Conservation (phyloP, 495 filamentous ascomycete species). For the Pseudomonodictys pantanalensis region DNA sequence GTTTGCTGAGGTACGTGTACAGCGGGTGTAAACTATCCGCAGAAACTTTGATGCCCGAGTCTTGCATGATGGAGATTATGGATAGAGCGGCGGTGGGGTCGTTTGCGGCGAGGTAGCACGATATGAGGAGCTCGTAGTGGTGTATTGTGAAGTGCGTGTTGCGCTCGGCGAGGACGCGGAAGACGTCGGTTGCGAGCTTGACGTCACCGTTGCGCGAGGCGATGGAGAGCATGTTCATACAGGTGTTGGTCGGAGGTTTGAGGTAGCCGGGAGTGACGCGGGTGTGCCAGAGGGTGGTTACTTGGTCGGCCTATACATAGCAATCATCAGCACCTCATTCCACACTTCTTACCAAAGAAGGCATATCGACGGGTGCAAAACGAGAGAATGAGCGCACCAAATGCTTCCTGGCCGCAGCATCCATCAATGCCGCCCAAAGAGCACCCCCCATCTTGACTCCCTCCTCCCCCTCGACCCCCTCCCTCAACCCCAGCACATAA, state of each 20-base stretch:
- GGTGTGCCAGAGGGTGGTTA: slow-evolving; percentile 61
- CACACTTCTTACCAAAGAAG: neutral
- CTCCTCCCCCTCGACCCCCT: neutral
- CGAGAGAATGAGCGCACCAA: slow-evolving; percentile 45
- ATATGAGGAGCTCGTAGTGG: slow-evolving; percentile 75
- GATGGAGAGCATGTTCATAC: slow-evolving; percentile 62
- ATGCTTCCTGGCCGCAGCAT: slow-evolving; percentile 55
- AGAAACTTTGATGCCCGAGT: slow-evolving; percentile 53
- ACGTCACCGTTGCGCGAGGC: slow-evolving; percentile 65
- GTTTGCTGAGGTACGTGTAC: slow-evolving; percentile 43
- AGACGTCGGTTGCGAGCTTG: slow-evolving; percentile 63
- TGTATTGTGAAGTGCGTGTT: slow-evolving; percentile 51
- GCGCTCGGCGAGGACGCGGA: slow-evolving; percentile 52
- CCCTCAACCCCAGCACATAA: slow-evolving; percentile 24
- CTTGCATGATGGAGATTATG: slow-evolving; percentile 66
- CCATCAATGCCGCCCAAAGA: slow-evolving; percentile 70
- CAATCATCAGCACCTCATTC: too few relatives aligned
- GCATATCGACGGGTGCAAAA: neutral
- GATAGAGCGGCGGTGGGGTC: slow-evolving; percentile 44
- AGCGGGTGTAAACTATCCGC: slow-evolving; percentile 59
- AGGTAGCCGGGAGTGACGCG: slow-evolving; percentile 58
- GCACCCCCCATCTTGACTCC: slow-evolving; percentile 42
- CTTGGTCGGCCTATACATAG: slow-evolving; percentile 29
- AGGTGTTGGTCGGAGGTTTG: slow-evolving; percentile 62
- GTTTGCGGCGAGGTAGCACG: slow-evolving; percentile 58